Base-by-base conservation (phyloP, 768 basidiomycete genomes). In the Boletus eberwhitei region DNA sequence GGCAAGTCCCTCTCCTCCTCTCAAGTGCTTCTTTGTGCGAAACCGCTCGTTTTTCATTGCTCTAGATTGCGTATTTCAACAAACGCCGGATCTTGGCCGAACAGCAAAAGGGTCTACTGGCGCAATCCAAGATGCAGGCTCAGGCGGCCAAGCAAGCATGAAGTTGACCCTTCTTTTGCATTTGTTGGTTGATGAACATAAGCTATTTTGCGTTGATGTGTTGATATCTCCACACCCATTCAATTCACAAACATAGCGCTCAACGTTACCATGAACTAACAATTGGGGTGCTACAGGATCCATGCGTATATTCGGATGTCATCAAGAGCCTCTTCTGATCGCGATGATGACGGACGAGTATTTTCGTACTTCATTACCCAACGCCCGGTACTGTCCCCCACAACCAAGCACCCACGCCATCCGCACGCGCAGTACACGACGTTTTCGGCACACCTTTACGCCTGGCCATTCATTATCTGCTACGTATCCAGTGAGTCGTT, bases 31-130 rank as follows among this genome's bases (percentile, higher is more conserved):
- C 34, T 34, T 39, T 43, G 35, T 45, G n/a, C 51, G 38, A 51
- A 47, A 32, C 26, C 8, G 16, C 34, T 43, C 48, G 29, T 21
- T 49, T 53, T 22, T 29, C 24, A 12, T 38, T 11, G 11, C 39
- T 57, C 34, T 61, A 98, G 95, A 87, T 98, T 63, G 90, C 90
- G 26, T 96, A 98, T 70, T 97, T 98, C 66, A 96, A 97, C 75
- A 89, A 92, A 68, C 84, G 93, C 35, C 79, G 94, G 50, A 81
- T 91, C 35, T 80, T 94, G 48, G 88, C 84, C 9, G 89, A 88
- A 56, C 83, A 85, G 53, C 90, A 92, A 71, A 89, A 86, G 64
- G 83, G 84, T 38, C 74, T 86, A 50, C 78, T 90, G 31, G 80
- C 80, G 6, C 76, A 76, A 54, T 73, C 72, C 22, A 70, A 71